Base-by-base conservation (phyloP, 352 stramenopile genomes). In the Phytophthora vignae region DNA sequence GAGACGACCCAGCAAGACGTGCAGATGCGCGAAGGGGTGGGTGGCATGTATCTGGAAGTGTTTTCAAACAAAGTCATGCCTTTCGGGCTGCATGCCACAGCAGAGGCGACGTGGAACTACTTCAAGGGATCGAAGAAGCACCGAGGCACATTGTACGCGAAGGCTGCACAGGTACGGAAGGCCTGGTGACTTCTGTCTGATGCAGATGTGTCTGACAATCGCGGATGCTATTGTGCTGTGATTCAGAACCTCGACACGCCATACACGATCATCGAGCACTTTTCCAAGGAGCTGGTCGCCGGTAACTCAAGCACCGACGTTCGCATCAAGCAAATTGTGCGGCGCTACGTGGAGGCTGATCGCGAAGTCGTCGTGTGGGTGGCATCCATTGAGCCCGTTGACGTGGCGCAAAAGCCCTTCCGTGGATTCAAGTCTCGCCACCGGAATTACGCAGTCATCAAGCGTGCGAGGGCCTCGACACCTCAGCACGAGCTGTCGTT, bases 341-440 rank as follows among this genome's bases (percentile, higher is more conserved):
- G 81, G 2, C 82, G 85, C 4, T 90, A 87, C 71, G 76, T 88
- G 7, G 83, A 91, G 59, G 31, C 77, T n/a, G 78, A 89, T 27
- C 83, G 85, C 53, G 72, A 89, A 48, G 60, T 92, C 46, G 81
- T 91, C 19, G 77, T 90, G 3, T 92, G 83, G 82, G 79, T 78
- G 21, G 74, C 85, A 21, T 79, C 76, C 62, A 79, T 90, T 58
- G 64, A 86, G 12, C 83, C 85, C 7, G 58, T 84, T 42, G 76
- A 85, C 60, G 82, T 87, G 67, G 71, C 67, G 17, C 60, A 80
- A 25, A 78, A 85, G 49, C 78, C 76, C 0, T 78, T 78, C 40
- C 65, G 60, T 8, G 63, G 74, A 1, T 71, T 2, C 27, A 73
- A 66, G 33, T 91, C 87, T 31, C 65, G 73, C 1, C 79, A 92